Base-by-base conservation (phyloP, 495 filamentous ascomycete species). In the Letharia columbiana region DNA sequence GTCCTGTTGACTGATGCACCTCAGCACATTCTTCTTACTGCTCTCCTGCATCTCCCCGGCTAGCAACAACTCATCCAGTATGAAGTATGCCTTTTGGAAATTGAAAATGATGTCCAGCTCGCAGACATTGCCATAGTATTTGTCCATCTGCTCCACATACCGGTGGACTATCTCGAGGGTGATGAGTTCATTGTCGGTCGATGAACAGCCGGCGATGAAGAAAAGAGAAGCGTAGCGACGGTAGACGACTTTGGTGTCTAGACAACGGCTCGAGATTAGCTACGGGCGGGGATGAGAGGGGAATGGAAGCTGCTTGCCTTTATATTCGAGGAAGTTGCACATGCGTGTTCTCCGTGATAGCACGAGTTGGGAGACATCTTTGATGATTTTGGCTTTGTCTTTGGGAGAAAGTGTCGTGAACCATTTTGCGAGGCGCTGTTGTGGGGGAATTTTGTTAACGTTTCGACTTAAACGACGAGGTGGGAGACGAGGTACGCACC, bases 261-360 rank as follows among this genome's bases (percentile, higher is more conserved):
- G 54, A 37, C n/a, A 42, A 52, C 18, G 35, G 20, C 42, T 72
- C 66, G 64, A 52, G 67, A 63, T 65, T 62, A 65, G 66, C 39
- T 15, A 44, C 13, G 44, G 39, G 39, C n/a, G 17, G 3, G 37
- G 9, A 3, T 5, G n/a, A 54, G 31, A 4, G n/a, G 17, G 33
- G 23, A n/a, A 42, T 12, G 39, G 20, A 42, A 15, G 11, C 28
- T 39, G 1, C 39, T 60, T 50, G 91, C 94, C 94, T 89, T 98
- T 98, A 77, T 98, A 98, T 72, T 99, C 94, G 52, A 99, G 86
- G 77, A 99, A 99, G 78, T 99, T 99, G 83, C 94, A 99, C 94
- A 99, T 99, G 69, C 92, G 90, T 61, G 94, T 96, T 72, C 94
- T 82, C 69, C 94, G 84, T 50, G 95, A 93, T 62, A 99, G 87